Percentiles rank a stretch among this genome's conserved stretches.
These are phyloP conservation scores for Aspergillus aculeatinus DNA, from an alignment of 2,329 filamentous ascomycete genomes.

Conservation along the genomic window DNA sequence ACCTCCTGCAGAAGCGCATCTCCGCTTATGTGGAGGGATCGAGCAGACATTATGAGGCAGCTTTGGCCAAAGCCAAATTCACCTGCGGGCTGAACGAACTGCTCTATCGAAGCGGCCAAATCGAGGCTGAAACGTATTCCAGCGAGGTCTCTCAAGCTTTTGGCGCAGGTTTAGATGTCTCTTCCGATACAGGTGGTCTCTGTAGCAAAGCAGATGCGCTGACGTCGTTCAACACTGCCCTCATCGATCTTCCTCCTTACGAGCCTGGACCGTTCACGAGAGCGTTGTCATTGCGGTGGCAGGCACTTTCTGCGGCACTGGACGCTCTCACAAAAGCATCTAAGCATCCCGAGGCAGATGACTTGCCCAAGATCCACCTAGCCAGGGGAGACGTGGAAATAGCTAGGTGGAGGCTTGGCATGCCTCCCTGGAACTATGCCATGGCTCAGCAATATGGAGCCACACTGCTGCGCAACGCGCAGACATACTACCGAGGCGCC, in stretches of 20 bases:
- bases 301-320: slow-evolving; percentile 52
- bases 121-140: slow-evolving; percentile 55
- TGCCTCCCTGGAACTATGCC: slow-evolving; percentile 44
- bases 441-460: slow-evolving; percentile 46
- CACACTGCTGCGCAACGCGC: slow-evolving; percentile 56
- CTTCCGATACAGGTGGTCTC: slow-evolving; percentile 49
- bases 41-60: slow-evolving; percentile 51
- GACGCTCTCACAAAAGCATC: slow-evolving; percentile 52
- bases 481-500: slow-evolving; percentile 59
- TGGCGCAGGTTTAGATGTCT: slow-evolving; percentile 40
- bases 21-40: slow-evolving; percentile 51
- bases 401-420: slow-evolving; percentile 52
- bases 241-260: slow-evolving; percentile 36
- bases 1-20: slow-evolving; percentile 55
- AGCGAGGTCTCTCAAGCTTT: slow-evolving; percentile 45
- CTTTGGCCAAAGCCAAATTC: slow-evolving; percentile 58
- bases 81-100: slow-evolving; percentile 56
- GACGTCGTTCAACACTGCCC: slow-evolving; percentile 52
- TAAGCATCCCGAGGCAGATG: slow-evolving; percentile 52
- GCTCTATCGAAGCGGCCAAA: slow-evolving; percentile 53
- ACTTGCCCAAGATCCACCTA: slow-evolving; percentile 54
- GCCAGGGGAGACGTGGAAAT: slow-evolving; percentile 58
- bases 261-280: slow-evolving; percentile 31
- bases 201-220: slow-evolving; percentile 59
- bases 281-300: slow-evolving; percentile 49